Conservation (phyloP, 768 basidiomycete genomes). For the Filobasidium wieringae region DNA sequence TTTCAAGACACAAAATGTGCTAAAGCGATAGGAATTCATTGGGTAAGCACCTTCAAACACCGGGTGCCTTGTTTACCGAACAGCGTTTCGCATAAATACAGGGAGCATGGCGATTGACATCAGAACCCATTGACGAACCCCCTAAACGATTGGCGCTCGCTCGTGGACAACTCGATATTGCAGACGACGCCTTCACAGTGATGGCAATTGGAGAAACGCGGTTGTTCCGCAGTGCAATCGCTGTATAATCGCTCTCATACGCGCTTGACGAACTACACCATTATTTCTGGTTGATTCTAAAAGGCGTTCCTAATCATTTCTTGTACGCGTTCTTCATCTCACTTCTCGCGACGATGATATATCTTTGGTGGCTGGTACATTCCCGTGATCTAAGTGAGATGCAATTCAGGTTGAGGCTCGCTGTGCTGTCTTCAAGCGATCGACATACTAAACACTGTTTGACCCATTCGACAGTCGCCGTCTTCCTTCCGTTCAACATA, state of each 20-base stretch:
- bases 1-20: slow-evolving; percentile 51
- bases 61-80: neutral
- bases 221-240: no score
- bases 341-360: neutral
- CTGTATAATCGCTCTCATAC: no score
- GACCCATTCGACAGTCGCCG: slow-evolving; percentile 26
- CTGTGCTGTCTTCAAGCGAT: neutral
- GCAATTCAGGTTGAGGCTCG: neutral
- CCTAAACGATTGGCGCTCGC: slow-evolving; percentile 49
- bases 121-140: slow-evolving; percentile 50
- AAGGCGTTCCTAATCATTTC: no score
- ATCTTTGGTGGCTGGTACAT: slow-evolving; percentile 10
- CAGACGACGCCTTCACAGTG: slow-evolving; percentile 47
- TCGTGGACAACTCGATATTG: slow-evolving; percentile 46
- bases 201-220: slow-evolving; percentile 54
- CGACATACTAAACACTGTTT: slow-evolving; percentile 35
- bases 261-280: no score
- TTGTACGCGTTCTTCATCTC: no score
- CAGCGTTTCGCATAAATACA: neutral
- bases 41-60: slow-evolving; percentile 42
- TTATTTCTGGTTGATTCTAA: no score
- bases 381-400: slow-evolving; percentile 18
- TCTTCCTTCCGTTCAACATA: slow-evolving; percentile 8
- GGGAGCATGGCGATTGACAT: slow-evolving; percentile 31
- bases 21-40: slow-evolving; percentile 58